Conservation (phyloP, 768 basidiomycete genomes). For the Mycena kentingensis region DNA sequence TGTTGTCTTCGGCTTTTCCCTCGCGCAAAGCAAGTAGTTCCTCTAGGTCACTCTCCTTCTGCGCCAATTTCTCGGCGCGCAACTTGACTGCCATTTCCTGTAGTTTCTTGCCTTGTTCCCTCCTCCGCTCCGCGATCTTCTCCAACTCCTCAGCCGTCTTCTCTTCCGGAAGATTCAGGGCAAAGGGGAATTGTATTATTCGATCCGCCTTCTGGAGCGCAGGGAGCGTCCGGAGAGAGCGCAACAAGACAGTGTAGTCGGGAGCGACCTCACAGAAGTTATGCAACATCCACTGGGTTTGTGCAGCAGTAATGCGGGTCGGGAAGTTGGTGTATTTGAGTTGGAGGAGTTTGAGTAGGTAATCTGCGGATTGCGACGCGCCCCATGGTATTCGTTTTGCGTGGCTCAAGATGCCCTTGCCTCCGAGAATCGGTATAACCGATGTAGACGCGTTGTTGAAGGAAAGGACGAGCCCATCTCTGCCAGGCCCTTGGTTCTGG, state of each 20-base stretch:
- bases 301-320: slow-evolving; percentile 72
- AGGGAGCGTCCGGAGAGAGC: slow-evolving; percentile 64
- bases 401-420: slow-evolving; percentile 80
- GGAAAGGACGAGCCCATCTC: slow-evolving; percentile 85
- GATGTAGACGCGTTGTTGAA: slow-evolving; percentile 92
- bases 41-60: slow-evolving; percentile 77
- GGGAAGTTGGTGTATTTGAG: slow-evolving; percentile 95
- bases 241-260: slow-evolving; percentile 74
- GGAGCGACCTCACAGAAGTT: slow-evolving; percentile 82
- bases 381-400: slow-evolving; percentile 96
- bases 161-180: slow-evolving; percentile 63
- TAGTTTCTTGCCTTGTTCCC: slow-evolving; percentile 83
- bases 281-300: slow-evolving; percentile 92
- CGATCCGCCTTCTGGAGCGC: slow-evolving; percentile 65
- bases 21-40: slow-evolving; percentile 67
- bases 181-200: slow-evolving; percentile 88
- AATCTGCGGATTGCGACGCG: slow-evolving; percentile 84
- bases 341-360: slow-evolving; percentile 90
- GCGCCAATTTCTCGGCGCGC: slow-evolving; percentile 77
- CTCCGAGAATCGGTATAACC: slow-evolving; percentile 82
- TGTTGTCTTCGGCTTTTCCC: slow-evolving; percentile 55
- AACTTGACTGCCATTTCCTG: slow-evolving; percentile 91
- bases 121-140: slow-evolving; percentile 72
- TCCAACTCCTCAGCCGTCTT: slow-evolving; percentile 91
- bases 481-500: slow-evolving; percentile 59